phyloP scores from a whole-genome alignment of 495 filamentous ascomycete species.

The Aspergillus bridgeri region DNA sequence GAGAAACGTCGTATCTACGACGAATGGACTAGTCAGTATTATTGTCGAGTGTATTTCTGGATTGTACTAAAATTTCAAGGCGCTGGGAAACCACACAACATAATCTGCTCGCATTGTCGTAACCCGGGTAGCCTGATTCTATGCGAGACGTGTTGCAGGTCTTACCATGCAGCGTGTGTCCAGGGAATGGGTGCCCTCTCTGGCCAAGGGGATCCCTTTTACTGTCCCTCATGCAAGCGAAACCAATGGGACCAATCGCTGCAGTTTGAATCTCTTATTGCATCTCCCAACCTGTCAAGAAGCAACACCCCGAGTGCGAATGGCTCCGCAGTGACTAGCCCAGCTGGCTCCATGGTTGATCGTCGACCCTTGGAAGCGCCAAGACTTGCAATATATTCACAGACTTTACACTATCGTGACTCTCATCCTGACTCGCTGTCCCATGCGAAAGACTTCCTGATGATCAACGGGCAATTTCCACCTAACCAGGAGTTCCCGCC shows the following conservation, averaged over 20 bases:
- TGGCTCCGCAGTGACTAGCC: conserved; percentile 1
- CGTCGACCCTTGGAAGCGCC: too few relatives aligned
- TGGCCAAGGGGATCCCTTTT: conserved; percentile 9
- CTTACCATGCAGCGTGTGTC: conserved; percentile 33
- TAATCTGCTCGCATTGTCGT: conserved; percentile 31
- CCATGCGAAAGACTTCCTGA: conserved; percentile 12
- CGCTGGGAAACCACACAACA: conserved; percentile 30
- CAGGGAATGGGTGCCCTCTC: background rate
- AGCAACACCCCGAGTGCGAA: conserved; percentile 13
- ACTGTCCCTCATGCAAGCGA: conserved; percentile 25
- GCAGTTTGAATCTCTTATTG: background rate
- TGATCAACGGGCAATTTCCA: conserved; percentile 12
- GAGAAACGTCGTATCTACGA: conserved; percentile 28
- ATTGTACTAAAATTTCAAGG: conserved; percentile 9
- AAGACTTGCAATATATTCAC: background rate
- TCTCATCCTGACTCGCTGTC: background rate
- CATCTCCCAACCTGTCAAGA: conserved; percentile 10
- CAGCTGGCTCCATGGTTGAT: background rate
- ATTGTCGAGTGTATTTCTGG: background rate
- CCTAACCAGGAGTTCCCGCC: conserved; percentile 12
- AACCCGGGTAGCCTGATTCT: conserved; percentile 26
- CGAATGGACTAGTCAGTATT: conserved; percentile 27
- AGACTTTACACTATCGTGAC: too few relatives aligned
- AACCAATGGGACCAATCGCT: conserved; percentile 26
- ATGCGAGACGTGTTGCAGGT: conserved; percentile 34